These are phyloP conservation scores for Zanthoxylum bungeanum DNA, from an alignment of 345 rosid genomes.

Conservation along the genomic window DNA sequence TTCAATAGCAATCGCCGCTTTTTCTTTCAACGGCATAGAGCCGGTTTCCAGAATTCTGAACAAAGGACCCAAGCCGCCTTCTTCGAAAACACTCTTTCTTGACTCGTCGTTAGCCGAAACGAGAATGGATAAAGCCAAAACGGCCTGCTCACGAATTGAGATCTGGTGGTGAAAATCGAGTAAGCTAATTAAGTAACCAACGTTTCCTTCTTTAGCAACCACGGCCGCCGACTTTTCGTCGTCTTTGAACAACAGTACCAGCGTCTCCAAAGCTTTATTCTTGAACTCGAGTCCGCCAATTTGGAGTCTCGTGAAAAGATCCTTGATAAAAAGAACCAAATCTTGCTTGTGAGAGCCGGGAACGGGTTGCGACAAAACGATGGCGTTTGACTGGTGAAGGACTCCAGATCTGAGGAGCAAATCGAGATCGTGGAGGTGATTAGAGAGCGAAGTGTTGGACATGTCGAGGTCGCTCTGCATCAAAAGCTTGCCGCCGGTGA, in stretches of 20 bases:
- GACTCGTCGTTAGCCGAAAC: constrained; percentile 58
- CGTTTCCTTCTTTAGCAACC: constrained; percentile 68
- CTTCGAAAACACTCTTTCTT: constrained; percentile 58
- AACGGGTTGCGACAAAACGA: constrained; percentile 64
- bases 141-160: constrained; percentile 60
- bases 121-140: constrained; percentile 54
- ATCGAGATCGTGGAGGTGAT: constrained; percentile 61
- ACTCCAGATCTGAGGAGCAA: constrained; percentile 81
- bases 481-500: constrained; percentile 70
- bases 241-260: constrained; percentile 51
- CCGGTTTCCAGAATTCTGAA: constrained; percentile 61
- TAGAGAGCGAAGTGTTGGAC: constrained; percentile 55
- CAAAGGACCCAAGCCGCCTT: constrained; percentile 74
- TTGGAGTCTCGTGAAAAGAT: constrained; percentile 78
- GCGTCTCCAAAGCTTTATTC: constrained; percentile 66
- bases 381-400: constrained; percentile 65
- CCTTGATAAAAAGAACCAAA: constrained; percentile 51
- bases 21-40: constrained; percentile 52
- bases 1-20: constrained; percentile 66
- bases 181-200: constrained; percentile 56
- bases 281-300: constrained; percentile 81
- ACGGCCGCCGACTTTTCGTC: constrained; percentile 50
- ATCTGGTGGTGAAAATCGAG: constrained; percentile 51
- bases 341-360: constrained; percentile 54
- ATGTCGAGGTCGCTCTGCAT: constrained; percentile 93